phyloP scores from a whole-genome alignment of 164 flowering plant genomes.

The Liquidambar formosana region DNA sequence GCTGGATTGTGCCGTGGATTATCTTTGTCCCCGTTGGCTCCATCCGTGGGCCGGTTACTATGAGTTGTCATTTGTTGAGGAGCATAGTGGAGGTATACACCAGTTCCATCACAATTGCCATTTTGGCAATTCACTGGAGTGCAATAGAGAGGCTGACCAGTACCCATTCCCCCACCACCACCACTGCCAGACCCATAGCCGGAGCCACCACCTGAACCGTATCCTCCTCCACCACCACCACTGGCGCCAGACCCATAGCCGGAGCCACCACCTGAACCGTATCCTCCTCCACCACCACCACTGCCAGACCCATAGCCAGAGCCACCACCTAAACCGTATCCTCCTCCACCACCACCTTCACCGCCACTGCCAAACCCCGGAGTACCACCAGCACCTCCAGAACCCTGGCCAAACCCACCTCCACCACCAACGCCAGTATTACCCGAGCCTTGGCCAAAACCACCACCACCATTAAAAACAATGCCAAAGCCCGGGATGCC shows the following conservation, averaged over 20 bases:
- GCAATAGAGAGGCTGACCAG: not conserved
- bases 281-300: not conserved
- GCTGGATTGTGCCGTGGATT: too few relatives aligned
- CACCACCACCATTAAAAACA: not conserved
- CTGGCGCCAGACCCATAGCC: constrained; percentile 8
- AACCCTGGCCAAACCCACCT: not conserved
- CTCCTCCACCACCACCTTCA: not conserved
- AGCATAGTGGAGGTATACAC: not conserved
- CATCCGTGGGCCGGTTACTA: not conserved
- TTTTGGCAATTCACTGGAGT: not conserved
- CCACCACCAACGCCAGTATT: constrained; percentile 3
- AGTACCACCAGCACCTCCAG: constrained; percentile 10
- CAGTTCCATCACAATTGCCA: not conserved
- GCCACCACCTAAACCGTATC: not conserved
- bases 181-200: not conserved
- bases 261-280: not conserved
- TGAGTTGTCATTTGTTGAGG: not conserved
- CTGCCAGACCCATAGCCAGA: not conserved
- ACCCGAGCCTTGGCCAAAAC: constrained; percentile 3
- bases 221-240: not conserved
- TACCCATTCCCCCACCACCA: too few relatives aligned
- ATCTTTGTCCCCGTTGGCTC: not conserved
- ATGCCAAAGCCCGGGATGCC: not conserved
- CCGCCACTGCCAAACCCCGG: not conserved
- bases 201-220: too few relatives aligned